Percentiles rank a stretch among this genome's conserved stretches.
These are phyloP conservation scores for Plasmodium relictum DNA, from an alignment of 169 alveolate species.

Conservation along the genomic window DNA sequence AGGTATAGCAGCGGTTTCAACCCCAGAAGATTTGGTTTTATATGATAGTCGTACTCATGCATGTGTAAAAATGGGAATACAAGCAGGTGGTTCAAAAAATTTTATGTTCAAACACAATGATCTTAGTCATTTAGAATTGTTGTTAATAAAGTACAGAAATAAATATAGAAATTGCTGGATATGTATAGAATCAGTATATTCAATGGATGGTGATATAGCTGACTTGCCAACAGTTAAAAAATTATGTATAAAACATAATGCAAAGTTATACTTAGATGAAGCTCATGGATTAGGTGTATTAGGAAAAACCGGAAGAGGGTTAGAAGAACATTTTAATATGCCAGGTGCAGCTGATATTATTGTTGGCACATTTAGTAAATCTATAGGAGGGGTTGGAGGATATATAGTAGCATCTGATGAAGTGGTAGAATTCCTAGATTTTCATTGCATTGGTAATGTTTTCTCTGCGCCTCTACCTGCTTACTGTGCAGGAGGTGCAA, in stretches of 20 bases:
- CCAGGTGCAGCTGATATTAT: constrained; percentile 82
- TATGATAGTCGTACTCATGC: constrained; percentile 84
- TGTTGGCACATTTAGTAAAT: constrained; percentile 87
- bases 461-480: constrained; percentile 89
- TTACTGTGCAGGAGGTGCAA: constrained; percentile 86
- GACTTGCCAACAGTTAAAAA: constrained; percentile 83
- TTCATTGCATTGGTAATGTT: constrained; percentile 86
- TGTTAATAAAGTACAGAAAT: constrained; percentile 76
- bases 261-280: constrained; percentile 86
- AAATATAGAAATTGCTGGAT: constrained; percentile 84
- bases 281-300: constrained; percentile 92
- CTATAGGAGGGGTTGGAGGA: constrained; percentile 88
- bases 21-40: constrained; percentile 77
- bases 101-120: constrained; percentile 85
- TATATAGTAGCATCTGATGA: constrained; percentile 82
- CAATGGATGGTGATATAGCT: constrained; percentile 92
- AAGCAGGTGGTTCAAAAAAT: constrained; percentile 83
- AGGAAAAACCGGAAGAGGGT: constrained; percentile 91
- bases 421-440: constrained; percentile 84
- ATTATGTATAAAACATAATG: constrained; percentile 83
- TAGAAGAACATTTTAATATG: constrained; percentile 86
- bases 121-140: constrained; percentile 78
- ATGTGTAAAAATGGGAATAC: constrained; percentile 83
- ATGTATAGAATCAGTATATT: constrained; percentile 89
- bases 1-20: constrained; percentile 82